These are phyloP conservation scores for Fusarium irregulare DNA, from an alignment of 2,329 filamentous ascomycete species.

Conservation along the genomic window DNA sequence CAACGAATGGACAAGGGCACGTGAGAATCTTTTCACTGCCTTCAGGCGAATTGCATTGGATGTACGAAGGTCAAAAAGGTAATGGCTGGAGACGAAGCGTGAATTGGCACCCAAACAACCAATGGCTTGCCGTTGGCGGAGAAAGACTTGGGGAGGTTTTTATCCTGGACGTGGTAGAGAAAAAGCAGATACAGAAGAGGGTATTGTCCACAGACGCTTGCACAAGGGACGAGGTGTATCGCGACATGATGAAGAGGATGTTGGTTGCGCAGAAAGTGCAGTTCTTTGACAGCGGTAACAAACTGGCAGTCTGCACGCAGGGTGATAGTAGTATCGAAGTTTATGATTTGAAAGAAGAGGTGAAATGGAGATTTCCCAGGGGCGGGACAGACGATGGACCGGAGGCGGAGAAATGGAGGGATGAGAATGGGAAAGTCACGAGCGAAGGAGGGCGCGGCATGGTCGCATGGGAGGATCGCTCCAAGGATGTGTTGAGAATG, in stretches of 20 bases:
- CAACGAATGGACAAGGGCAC: conserved; percentile 12
- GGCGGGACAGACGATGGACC: conserved; percentile 22
- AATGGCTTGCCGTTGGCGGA: conserved; percentile 17
- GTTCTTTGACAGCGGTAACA: conserved; percentile 23
- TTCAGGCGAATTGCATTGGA: conserved; percentile 1
- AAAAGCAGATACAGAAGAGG: conserved; percentile 6
- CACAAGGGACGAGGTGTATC: not conserved
- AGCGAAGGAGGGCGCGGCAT: conserved; percentile 7
- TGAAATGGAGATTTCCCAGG: conserved; percentile 28
- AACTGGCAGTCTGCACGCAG: conserved; percentile 4
- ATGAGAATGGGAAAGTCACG: conserved; percentile 21
- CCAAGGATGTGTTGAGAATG: not conserved
- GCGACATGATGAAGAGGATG: not conserved
- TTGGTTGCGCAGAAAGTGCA: not conserved
- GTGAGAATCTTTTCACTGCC: conserved; percentile 1
- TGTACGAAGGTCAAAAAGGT: not conserved
- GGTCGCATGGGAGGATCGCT: conserved; percentile 18
- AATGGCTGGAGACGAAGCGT: conserved; percentile 13
- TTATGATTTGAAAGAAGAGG: conserved; percentile 10
- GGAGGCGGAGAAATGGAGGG: conserved; percentile 12
- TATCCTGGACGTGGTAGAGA: conserved; percentile 1
- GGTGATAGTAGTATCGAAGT: conserved; percentile 27
- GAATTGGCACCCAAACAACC: conserved; percentile 19
- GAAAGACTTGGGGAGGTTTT: conserved; percentile 12
- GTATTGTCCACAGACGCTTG: conserved; percentile 7